phyloP scores from a whole-genome alignment of 371 early-diverging fungal genomes.

The Massospora cicadina region DNA sequence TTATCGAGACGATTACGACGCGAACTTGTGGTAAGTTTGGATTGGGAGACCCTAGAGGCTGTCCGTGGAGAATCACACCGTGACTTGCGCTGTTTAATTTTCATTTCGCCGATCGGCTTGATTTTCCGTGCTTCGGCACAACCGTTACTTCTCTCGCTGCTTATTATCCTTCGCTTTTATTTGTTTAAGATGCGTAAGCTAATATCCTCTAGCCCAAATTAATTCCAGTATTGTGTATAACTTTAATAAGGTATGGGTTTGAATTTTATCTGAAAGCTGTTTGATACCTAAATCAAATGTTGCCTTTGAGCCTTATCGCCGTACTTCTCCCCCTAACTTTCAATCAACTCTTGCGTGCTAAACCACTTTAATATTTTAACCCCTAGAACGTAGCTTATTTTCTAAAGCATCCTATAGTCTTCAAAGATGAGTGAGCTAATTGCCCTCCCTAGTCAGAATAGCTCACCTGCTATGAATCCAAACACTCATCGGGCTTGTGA shows the following conservation, averaged over 20 bases:
- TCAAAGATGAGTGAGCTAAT: background rate
- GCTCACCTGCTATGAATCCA: background rate
- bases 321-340: too few species aligned
- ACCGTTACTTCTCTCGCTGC: background rate
- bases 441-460: background rate
- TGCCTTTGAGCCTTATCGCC: too few species aligned
- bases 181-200: background rate
- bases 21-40: background rate
- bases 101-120: background rate
- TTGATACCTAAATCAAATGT: too few species aligned
- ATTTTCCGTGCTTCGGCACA: background rate
- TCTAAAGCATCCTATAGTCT: too few species aligned
- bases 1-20: background rate
- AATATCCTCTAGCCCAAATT: too few species aligned
- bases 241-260: too few species aligned
- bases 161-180: background rate
- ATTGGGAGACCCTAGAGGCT: background rate
- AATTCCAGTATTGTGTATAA: too few species aligned
- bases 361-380: too few species aligned
- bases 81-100: background rate
- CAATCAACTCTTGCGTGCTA: too few species aligned
- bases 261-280: too few species aligned
- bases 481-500: conserved; percentile 9
- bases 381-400: too few species aligned
- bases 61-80: background rate